Conservation (phyloP, 2,329 filamentous ascomycete species). For the Cytospora mali region DNA sequence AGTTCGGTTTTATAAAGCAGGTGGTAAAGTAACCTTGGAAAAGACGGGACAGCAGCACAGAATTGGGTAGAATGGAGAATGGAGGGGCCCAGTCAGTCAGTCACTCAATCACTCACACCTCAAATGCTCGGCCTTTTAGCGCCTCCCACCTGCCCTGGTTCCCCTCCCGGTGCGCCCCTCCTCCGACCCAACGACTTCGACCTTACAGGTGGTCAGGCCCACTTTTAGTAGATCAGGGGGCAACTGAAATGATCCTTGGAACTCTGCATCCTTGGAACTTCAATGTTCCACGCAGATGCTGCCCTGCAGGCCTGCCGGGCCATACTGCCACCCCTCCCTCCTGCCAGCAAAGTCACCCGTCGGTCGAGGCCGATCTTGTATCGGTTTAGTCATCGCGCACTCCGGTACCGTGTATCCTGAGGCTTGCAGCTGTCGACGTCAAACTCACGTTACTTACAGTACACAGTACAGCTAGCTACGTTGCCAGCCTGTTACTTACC, state of each 20-base stretch:
- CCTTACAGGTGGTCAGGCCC: background rate
- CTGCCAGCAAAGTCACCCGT: no score
- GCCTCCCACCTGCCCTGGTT: background rate
- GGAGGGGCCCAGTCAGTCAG: slow-evolving; percentile 12
- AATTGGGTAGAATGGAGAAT: slow-evolving; percentile 17
- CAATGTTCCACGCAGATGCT: background rate
- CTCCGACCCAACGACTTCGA: background rate
- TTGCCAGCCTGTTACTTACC: no score
- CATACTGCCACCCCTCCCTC: no score
- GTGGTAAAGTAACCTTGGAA: slow-evolving; percentile 11
- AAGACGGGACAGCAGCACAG: slow-evolving; percentile 14
- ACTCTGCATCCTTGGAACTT: background rate
- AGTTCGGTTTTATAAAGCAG: slow-evolving; percentile 8
- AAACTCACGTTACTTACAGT: background rate
- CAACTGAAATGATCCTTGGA: background rate
- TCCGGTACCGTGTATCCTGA: background rate
- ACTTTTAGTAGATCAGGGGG: slow-evolving; percentile 1
- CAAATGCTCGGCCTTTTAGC: slow-evolving; percentile 1
- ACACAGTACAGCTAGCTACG: background rate
- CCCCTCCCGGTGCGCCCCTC: no score
- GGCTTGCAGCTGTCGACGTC: background rate
- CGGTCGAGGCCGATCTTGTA: background rate
- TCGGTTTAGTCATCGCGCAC: background rate
- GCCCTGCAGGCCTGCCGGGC: no score
- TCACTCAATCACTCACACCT: background rate